A percentile compares a stretch with the other conserved stretches of the same genome.
Conservation (phyloP, 225 moss, liverwort and hornwort species). For the Sphagnum contortum region DNA sequence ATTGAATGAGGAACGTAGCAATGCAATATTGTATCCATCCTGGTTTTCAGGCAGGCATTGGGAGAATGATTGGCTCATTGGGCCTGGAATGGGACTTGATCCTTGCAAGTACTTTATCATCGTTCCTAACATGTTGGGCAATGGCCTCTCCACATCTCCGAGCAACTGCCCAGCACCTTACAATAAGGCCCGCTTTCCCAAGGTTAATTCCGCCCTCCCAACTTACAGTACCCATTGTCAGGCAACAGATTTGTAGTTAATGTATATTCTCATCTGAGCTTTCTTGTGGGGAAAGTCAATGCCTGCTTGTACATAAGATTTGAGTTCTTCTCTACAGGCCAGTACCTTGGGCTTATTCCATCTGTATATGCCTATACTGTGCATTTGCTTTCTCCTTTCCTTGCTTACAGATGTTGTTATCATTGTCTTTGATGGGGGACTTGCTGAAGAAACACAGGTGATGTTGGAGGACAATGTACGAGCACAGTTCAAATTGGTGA, state of each 20-base stretch:
- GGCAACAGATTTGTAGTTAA: not conserved
- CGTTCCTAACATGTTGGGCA: conserved; percentile 53
- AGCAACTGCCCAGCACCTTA: conserved; percentile 54
- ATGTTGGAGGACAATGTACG: conserved; percentile 50
- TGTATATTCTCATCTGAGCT: not conserved
- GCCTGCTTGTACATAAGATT: too few species aligned
- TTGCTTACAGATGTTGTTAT: not conserved
- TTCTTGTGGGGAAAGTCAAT: too few species aligned
- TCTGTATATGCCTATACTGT: not conserved
- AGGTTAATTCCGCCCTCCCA: conserved; percentile 19
- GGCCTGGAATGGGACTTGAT: conserved; percentile 50
- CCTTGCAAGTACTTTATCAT: conserved; percentile 58
- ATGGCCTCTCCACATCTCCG: conserved; percentile 57
- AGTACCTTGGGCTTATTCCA: too few species aligned
- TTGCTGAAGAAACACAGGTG: conserved; percentile 19
- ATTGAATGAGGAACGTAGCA: conserved; percentile 47
- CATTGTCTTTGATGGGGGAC: not conserved
- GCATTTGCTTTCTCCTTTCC: not conserved
- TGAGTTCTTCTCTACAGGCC: too few species aligned
- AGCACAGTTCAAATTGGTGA: conserved; percentile 52
- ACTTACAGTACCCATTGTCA: too few species aligned
- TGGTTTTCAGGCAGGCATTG: conserved; percentile 55
- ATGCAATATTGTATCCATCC: conserved; percentile 45
- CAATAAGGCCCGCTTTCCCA: conserved; percentile 62
- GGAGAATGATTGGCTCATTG: conserved; percentile 65